These are phyloP conservation scores for Geranium incanum DNA, from an alignment of 441 rosid species.

Conservation along the genomic window DNA sequence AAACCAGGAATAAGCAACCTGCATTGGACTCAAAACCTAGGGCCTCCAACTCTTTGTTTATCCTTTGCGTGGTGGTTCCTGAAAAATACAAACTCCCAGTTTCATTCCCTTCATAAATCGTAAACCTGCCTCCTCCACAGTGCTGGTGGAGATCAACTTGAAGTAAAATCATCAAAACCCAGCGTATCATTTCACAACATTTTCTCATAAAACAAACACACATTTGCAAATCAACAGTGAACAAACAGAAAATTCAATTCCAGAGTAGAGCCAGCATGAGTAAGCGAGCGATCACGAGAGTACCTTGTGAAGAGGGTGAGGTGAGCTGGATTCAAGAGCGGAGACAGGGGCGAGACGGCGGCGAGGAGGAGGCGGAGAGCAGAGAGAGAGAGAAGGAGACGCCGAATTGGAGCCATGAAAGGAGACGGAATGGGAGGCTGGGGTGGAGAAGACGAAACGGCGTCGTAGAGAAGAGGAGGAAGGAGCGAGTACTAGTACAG, in stretches of 20 bases:
- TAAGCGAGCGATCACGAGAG: background rate
- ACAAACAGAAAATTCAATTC: background rate
- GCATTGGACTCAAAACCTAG: background rate
- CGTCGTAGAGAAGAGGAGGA: background rate
- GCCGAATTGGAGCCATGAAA: background rate
- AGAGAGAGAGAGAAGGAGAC: background rate
- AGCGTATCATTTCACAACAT: background rate
- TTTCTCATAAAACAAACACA: background rate
- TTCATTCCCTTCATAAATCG: background rate
- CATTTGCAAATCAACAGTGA: background rate
- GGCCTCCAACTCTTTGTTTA: background rate
- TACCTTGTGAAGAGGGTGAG: background rate
- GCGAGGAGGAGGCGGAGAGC: background rate
- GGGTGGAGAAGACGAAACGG: constrained; percentile 4
- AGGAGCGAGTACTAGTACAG: background rate
- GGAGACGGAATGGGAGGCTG: background rate
- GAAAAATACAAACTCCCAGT: too few species aligned
- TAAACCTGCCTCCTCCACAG: background rate
- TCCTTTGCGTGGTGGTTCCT: too few species aligned
- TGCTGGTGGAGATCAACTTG: background rate
- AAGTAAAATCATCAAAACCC: background rate
- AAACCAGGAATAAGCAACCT: background rate
- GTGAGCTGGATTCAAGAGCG: background rate
- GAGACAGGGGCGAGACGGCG: background rate
- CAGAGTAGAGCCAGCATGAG: background rate